Evolutionary conservation across 176 grass and related monocot species (phyloP).

Genomic region (Elymus sibiricus): DNA sequence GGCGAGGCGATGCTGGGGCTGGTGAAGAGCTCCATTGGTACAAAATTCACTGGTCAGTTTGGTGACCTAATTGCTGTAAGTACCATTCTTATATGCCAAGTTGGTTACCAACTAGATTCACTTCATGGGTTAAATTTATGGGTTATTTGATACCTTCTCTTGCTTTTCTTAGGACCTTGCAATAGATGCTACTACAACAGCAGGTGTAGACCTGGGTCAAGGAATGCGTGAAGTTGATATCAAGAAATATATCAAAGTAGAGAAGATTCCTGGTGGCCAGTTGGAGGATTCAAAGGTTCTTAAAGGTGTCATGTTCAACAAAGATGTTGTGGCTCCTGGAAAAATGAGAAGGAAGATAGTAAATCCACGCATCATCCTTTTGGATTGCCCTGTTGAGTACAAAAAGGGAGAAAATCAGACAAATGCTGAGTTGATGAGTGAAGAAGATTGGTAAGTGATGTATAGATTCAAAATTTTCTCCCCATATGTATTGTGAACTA

Average conservation of each 20-base stretch:
- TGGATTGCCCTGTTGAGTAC: conserved; percentile 94
- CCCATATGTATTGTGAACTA: neutral
- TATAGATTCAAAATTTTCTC: neutral
- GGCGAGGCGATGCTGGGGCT: conserved; percentile 60
- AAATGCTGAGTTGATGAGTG: conserved; percentile 93
- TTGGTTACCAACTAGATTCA: neutral
- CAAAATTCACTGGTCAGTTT: conserved; percentile 98
- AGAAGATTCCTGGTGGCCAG: conserved; percentile 95
- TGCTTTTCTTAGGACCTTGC: conserved; percentile 79
- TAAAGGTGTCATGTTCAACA: conserved; percentile 98
- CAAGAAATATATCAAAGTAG: conserved; percentile 98
- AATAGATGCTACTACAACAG: conserved; percentile 89
- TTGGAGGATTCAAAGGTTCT: conserved; percentile 91
- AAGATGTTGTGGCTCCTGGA: conserved; percentile 96
- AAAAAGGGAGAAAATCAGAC: conserved; percentile 99
- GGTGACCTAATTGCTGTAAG: conserved; percentile 96
- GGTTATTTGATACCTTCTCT: conserved; percentile 8
- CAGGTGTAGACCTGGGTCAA: conserved; percentile 92
- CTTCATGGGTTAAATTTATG: conserved; percentile 1
- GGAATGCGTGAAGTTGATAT: conserved; percentile 96
- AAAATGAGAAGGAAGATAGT: conserved; percentile 97
- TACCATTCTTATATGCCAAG: conserved; percentile 14
- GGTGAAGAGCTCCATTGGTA: conserved; percentile 95
- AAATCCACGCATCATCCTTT: conserved; percentile 92
- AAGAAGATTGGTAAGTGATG: conserved; percentile 89